Evolutionary conservation across 2,329 filamentous ascomycete genomes (phyloP).

Genomic region (Diaporthe velutina): DNA sequence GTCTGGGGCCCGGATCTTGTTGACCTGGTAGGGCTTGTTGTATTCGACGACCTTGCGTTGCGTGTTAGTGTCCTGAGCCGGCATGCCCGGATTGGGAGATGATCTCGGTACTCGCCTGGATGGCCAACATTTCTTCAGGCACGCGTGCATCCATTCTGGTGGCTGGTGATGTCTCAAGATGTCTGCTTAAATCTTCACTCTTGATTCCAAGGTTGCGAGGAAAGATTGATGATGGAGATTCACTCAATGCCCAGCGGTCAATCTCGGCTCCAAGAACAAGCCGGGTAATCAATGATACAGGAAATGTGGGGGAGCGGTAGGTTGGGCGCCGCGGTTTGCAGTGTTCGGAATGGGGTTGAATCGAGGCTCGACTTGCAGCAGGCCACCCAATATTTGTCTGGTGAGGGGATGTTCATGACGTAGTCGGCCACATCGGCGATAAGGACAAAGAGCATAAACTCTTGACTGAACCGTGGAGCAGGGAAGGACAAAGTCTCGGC

Average conservation of each 20-base stretch:
- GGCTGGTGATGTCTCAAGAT: not conserved
- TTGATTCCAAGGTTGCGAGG: not conserved
- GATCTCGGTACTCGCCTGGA: slow-evolving; percentile 25
- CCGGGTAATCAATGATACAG: not conserved
- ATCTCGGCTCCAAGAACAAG: not conserved
- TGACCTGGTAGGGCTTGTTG: slow-evolving; percentile 68
- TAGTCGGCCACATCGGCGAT: not conserved
- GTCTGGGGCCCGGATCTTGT: slow-evolving; percentile 62
- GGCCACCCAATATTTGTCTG: not conserved
- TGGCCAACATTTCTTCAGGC: slow-evolving; percentile 35
- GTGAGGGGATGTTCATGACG: slow-evolving; percentile 18
- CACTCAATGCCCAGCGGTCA: not conserved
- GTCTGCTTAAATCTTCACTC: not conserved
- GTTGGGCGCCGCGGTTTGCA: too few species aligned
- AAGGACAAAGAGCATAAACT: not conserved
- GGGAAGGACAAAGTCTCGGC: too few species aligned
- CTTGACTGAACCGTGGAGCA: not conserved
- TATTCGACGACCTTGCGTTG: slow-evolving; percentile 51
- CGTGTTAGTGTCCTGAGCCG: not conserved
- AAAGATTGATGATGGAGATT: too few species aligned
- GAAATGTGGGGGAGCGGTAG: slow-evolving; percentile 1
- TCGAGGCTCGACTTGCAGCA: not conserved
- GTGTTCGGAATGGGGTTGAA: not conserved
- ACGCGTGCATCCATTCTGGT: not conserved
- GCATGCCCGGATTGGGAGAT: too few species aligned